A percentile compares a stretch with the other conserved stretches of the same genome.
Evolutionary conservation across 768 basidiomycete species (phyloP).

Genomic region (Leccinum subgranulosum): DNA sequence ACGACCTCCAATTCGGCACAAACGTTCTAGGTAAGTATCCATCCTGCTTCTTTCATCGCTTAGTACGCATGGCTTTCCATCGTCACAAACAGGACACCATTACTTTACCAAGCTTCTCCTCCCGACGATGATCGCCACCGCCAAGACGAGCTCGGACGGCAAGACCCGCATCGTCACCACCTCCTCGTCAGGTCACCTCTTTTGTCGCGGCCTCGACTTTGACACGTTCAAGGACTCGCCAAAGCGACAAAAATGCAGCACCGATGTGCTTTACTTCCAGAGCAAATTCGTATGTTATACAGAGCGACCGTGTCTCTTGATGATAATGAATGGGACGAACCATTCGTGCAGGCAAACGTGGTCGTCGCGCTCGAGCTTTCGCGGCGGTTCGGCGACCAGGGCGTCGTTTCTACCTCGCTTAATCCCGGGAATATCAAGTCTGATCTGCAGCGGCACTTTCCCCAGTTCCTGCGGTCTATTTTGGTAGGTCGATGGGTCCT

Average conservation of each 20-base stretch:
- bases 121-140: conserved; percentile 42
- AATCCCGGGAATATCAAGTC: conserved; percentile 43
- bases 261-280: conserved; percentile 29
- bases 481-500: conserved; percentile 9
- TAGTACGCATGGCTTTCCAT: neutral
- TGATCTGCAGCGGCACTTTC: conserved; percentile 27
- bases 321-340: neutral
- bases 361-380: conserved; percentile 45
- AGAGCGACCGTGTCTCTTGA: neutral
- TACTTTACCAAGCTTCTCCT: conserved; percentile 56
- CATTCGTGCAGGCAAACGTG: conserved; percentile 38
- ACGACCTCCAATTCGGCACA: conserved; percentile 34
- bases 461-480: conserved; percentile 1
- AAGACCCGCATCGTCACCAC: conserved; percentile 47
- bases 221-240: conserved; percentile 39
- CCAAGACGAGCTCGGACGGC: conserved; percentile 36
- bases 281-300: conserved; percentile 42
- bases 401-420: conserved; percentile 43
- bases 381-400: conserved; percentile 42
- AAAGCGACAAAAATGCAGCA: conserved; percentile 18
- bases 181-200: conserved; percentile 39
- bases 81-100: conserved; percentile 47
- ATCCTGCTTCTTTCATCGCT: neutral
- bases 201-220: conserved; percentile 35
- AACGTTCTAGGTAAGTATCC: conserved; percentile 33